Evolutionary conservation across 306 rosid species (phyloP), one percentile per base, ranked within the genome.

Genomic region (Trifolium pratense): DNA sequence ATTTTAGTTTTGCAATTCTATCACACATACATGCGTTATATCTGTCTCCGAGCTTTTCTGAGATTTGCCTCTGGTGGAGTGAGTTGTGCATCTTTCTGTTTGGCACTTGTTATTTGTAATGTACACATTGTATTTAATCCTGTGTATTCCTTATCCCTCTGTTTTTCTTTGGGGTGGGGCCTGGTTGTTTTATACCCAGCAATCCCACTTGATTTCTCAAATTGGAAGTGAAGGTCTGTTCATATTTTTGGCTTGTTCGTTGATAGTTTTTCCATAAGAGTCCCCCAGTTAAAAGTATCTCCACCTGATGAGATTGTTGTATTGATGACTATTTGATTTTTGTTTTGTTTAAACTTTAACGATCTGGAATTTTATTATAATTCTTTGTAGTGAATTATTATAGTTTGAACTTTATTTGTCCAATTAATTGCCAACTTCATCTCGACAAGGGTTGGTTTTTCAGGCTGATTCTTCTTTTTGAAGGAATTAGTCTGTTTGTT

Each of bases 51-150:
- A 76, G 76, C 83, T 55, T 55, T 79, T 85, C 72, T 65, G 72
- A 80, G 77, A 67, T 82, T 75, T 66, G 83, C 74, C 66, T 70
- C 73, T 34, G 63, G 78, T 83, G 78, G 75, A 82, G 78, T 67
- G 84, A 84, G 81, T 84, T 84, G 82, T 67, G 61, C 68, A 71
- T 71, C 80, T 67, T 77, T 39, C 71, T 61, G 62, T 74, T 76
- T 77, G 78, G 78, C 62, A 59, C 84, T 75, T 42, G 40, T 68
- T 75, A 85, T 76, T 83, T 90, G 88, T 89, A 74, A 75, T 90
- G 85, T 81, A 62, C 81, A 79, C 79, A 74, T 80, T 86, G 86
- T 86, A 82, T 83, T 75, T 87, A 80, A 74, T 64, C 75, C 74
- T 79, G 84, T 83, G 88, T 82, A 82, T 82, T 85, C 75, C 56